These are phyloP conservation scores for Pyricularia pennisetigena DNA, from an alignment of 2,329 filamentous ascomycete species.

Conservation along the genomic window DNA sequence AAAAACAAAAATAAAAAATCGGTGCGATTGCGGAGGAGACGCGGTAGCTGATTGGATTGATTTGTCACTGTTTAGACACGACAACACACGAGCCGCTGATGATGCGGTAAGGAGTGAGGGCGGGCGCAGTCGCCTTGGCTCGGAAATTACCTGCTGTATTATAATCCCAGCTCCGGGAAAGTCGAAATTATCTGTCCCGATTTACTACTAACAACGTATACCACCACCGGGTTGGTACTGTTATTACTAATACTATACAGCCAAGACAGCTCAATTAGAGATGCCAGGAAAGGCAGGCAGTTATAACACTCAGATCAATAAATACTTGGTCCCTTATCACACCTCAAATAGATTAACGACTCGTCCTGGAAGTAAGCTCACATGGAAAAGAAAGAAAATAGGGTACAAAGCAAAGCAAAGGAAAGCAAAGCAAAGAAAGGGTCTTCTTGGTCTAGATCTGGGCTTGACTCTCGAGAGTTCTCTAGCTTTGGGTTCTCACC, in stretches of 20 bases:
- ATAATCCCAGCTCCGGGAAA: neutral
- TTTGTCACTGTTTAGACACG: neutral
- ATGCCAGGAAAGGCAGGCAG: neutral
- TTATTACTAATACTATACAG: too few species aligned
- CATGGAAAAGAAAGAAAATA: neutral
- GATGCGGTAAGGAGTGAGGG: neutral
- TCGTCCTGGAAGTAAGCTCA: neutral
- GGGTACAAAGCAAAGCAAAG: too few species aligned
- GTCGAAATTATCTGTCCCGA: neutral
- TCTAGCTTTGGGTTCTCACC: neutral
- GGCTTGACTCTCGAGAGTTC: neutral
- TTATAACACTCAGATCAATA: neutral
- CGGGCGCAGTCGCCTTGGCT: neutral
- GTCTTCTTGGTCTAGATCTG: neutral
- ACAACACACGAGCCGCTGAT: neutral
- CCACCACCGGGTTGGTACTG: neutral
- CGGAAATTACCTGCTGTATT: neutral
- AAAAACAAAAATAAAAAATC: neutral
- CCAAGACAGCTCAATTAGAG: too few species aligned
- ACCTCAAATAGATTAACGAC: neutral
- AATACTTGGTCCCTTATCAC: neutral
- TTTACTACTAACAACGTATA: neutral
- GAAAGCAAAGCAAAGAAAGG: too few species aligned
- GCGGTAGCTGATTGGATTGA: neutral
- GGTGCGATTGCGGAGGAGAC: neutral